These are phyloP conservation scores for Pisolithus thermaeus DNA, from an alignment of 1,284 basidiomycete species.

Conservation along the genomic window DNA sequence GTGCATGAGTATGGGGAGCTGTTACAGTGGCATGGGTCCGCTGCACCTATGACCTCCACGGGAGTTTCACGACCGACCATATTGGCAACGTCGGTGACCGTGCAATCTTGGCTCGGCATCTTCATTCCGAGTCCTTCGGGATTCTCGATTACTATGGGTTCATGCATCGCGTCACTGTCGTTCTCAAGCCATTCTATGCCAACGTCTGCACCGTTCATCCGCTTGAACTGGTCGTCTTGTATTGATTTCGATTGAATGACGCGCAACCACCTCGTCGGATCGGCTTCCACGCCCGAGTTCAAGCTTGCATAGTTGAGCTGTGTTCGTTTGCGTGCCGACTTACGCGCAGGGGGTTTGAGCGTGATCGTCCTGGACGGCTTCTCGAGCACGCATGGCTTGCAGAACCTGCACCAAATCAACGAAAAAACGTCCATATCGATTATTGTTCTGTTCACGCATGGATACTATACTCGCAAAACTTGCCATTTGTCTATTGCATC, in stretches of 20 bases:
- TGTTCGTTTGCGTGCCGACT: constrained; percentile 67
- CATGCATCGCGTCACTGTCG: constrained; percentile 64
- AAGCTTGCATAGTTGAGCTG: constrained; percentile 74
- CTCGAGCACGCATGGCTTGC: constrained; percentile 51
- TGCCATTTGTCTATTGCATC: constrained; percentile 58
- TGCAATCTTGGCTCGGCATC: constrained; percentile 68
- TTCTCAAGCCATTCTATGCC: constrained; percentile 65
- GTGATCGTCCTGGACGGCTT: constrained; percentile 63
- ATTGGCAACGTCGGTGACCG: constrained; percentile 75
- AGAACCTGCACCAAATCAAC: constrained; percentile 50
- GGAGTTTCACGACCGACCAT: constrained; percentile 73
- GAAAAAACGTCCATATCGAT: constrained; percentile 9
- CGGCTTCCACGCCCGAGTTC: constrained; percentile 54
- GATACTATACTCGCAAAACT: constrained; percentile 17
- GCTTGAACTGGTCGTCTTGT: constrained; percentile 54
- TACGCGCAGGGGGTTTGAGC: constrained; percentile 68
- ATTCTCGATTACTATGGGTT: constrained; percentile 71
- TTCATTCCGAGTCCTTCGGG: constrained; percentile 80
- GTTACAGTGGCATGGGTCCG: not conserved
- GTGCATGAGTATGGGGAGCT: constrained; percentile 5
- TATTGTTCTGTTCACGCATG: constrained; percentile 4
- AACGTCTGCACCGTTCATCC: constrained; percentile 62
- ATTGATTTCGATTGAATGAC: constrained; percentile 63
- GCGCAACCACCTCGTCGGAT: constrained; percentile 61
- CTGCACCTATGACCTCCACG: constrained; percentile 84